Evolutionary conservation across 2,329 filamentous ascomycete genomes (phyloP).

Genomic region (Pestalotiopsis sp.): DNA sequence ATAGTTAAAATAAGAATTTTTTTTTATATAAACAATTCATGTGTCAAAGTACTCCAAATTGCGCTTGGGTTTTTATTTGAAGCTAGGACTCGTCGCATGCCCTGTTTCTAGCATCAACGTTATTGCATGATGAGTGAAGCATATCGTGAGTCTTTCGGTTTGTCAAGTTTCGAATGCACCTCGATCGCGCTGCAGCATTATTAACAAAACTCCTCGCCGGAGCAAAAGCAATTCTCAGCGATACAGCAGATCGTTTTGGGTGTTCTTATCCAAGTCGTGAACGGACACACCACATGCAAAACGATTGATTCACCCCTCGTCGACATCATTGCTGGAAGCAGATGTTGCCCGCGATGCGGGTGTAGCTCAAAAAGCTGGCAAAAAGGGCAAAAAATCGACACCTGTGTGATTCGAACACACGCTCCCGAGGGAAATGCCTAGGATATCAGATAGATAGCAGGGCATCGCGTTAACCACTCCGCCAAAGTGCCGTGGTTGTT

Average conservation of each 20-base stretch:
- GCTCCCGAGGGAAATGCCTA: slow-evolving; percentile 41
- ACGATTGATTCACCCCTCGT: no score
- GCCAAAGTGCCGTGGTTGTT: slow-evolving; percentile 4
- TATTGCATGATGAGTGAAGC: neutral
- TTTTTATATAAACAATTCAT: no score
- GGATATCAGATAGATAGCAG: neutral
- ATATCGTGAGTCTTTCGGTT: no score
- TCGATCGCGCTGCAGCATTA: neutral
- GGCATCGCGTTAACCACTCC: slow-evolving; percentile 12
- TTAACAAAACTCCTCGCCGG: no score
- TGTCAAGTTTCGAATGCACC: neutral
- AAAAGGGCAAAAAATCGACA: slow-evolving; percentile 24
- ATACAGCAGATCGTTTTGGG: no score
- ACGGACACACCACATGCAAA: no score
- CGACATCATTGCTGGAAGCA: no score
- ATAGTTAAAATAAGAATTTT: slow-evolving; percentile 10
- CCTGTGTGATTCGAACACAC: slow-evolving; percentile 45
- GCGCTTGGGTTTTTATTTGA: no score
- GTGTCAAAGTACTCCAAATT: neutral
- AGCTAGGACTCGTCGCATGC: neutral
- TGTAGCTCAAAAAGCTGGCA: neutral
- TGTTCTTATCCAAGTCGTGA: no score
- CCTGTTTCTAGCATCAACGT: neutral
- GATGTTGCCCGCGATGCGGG: no score
- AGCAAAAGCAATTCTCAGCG: no score